phyloP scores from a whole-genome alignment of 1,139 yeast species.

The Fermentozyma sake region DNA sequence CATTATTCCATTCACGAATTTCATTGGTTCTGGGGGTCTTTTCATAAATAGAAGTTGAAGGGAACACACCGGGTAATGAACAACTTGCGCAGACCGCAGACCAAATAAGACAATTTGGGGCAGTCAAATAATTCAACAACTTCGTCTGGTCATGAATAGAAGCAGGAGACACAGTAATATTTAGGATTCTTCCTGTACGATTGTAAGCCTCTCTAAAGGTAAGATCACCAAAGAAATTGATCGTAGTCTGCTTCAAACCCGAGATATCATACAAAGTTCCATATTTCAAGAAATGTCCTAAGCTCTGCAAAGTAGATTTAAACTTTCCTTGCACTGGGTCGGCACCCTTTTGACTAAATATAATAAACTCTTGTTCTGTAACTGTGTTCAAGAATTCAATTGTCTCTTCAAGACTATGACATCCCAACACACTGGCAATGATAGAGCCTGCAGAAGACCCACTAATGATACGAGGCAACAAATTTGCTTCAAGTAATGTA shows the following conservation, averaged over 20 bases:
- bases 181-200: slow-evolving; percentile 54
- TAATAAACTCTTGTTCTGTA: slow-evolving; percentile 58
- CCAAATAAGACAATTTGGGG: slow-evolving; percentile 52
- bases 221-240: slow-evolving; percentile 77
- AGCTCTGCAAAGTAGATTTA: slow-evolving; percentile 28
- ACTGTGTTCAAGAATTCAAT: slow-evolving; percentile 50
- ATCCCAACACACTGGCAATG: slow-evolving; percentile 83
- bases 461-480: slow-evolving; percentile 84
- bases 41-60: slow-evolving; percentile 81
- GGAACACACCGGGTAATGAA: slow-evolving; percentile 86
- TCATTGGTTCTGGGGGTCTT: slow-evolving; percentile 70
- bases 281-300: slow-evolving; percentile 58
- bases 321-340: slow-evolving; percentile 25
- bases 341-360: slow-evolving; percentile 44
- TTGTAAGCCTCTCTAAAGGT: slow-evolving; percentile 65
- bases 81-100: slow-evolving; percentile 98
- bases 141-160: slow-evolving; percentile 61
- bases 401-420: slow-evolving; percentile 74
- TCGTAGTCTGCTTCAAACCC: slow-evolving; percentile 70
- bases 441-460: slow-evolving; percentile 98
- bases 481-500: slow-evolving; percentile 65
- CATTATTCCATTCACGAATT: slow-evolving; percentile 77
- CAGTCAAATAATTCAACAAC: slow-evolving; percentile 43
- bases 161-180: slow-evolving; percentile 52
- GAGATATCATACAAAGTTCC: slow-evolving; percentile 88